These are phyloP conservation scores for Cystobasidium slooffiae DNA, from an alignment of 1,284 basidiomycete species.

Conservation along the genomic window DNA sequence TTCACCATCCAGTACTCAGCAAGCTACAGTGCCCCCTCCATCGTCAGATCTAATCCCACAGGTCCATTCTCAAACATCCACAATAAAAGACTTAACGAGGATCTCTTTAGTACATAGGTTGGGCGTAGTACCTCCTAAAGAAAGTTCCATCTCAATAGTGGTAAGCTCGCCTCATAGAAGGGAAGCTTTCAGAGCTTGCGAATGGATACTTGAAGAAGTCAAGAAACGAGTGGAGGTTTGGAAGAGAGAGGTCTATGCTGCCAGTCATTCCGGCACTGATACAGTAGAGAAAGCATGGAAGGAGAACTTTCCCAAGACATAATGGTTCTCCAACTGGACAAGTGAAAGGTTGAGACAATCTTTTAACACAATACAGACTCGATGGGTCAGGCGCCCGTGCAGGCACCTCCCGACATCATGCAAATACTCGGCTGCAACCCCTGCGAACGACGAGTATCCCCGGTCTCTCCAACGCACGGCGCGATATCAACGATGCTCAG, in stretches of 20 bases:
- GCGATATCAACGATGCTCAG: too few relatives aligned
- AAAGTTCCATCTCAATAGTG: slow-evolving; percentile 80
- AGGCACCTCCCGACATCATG: too few relatives aligned
- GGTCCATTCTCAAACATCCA: slow-evolving; percentile 45
- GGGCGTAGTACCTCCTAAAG: slow-evolving; percentile 74
- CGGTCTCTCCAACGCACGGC: too few relatives aligned
- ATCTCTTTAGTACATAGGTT: slow-evolving; percentile 66
- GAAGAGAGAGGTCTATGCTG: slow-evolving; percentile 79
- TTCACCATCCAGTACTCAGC: slow-evolving; percentile 30
- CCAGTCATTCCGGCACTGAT: slow-evolving; percentile 59
- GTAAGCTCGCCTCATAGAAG: slow-evolving; percentile 83
- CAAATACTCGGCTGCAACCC: too few relatives aligned
- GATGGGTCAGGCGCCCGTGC: too few relatives aligned
- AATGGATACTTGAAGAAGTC: slow-evolving; percentile 78
- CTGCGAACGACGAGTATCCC: too few relatives aligned
- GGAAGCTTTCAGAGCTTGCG: slow-evolving; percentile 78
- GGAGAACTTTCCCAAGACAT: slow-evolving; percentile 60
- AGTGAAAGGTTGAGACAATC: too few relatives aligned
- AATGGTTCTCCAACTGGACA: too few relatives aligned
- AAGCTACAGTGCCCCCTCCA: slow-evolving; percentile 45
- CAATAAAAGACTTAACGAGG: slow-evolving; percentile 30
- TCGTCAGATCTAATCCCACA: slow-evolving; percentile 47
- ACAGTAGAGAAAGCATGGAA: slow-evolving; percentile 72
- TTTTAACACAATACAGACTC: too few relatives aligned
- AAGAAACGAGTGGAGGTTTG: slow-evolving; percentile 82